phyloP scores from a whole-genome alignment of 352 stramenopile species.

The Phytopythium cucurbitacearum region DNA sequence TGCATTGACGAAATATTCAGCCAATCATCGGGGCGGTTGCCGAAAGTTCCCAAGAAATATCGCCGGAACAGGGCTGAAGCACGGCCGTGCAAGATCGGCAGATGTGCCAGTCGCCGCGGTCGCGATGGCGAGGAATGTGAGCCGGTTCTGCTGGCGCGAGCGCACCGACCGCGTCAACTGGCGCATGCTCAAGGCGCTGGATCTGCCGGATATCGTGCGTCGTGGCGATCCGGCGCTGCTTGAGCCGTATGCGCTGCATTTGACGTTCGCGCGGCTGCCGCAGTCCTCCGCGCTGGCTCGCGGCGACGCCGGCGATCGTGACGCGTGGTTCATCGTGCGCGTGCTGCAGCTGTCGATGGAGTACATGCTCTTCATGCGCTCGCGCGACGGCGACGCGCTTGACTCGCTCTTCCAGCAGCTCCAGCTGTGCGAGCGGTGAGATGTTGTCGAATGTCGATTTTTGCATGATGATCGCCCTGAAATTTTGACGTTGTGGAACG shows the following conservation, averaged over 20 bases:
- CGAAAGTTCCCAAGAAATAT: too few relatives aligned
- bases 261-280: constrained; percentile 68
- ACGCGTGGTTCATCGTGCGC: constrained; percentile 69
- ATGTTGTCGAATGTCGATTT: background rate
- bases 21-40: too few relatives aligned
- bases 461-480: background rate
- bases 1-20: too few relatives aligned
- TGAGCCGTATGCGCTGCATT: constrained; percentile 64
- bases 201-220: constrained; percentile 46
- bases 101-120: background rate
- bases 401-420: constrained; percentile 52
- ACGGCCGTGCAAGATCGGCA: constrained; percentile 1
- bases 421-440: constrained; percentile 19
- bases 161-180: constrained; percentile 72
- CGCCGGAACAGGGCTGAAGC: too few relatives aligned
- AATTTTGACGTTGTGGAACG: background rate
- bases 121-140: constrained; percentile 5
- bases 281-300: background rate
- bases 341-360: constrained; percentile 73
- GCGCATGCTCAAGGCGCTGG: constrained; percentile 45
- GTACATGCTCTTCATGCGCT: constrained; percentile 67
- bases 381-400: constrained; percentile 44
- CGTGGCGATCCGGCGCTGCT: constrained; percentile 51
- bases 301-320: constrained; percentile 19
- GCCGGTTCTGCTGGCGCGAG: constrained; percentile 74